Conservation (phyloP, 345 rosid species). For the Orychophragmus violaceus region DNA sequence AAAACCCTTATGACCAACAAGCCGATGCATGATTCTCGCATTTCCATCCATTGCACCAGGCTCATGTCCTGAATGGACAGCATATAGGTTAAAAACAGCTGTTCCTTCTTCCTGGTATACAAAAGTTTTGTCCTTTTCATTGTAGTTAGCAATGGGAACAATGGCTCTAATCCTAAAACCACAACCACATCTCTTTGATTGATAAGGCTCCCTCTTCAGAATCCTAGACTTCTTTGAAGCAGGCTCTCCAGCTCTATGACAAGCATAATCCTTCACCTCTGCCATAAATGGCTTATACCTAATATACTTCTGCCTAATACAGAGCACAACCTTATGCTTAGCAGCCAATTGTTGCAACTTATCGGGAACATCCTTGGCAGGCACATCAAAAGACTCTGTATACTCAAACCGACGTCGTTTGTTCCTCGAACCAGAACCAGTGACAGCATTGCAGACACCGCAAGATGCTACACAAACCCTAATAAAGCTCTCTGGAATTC, state of each 20-base stretch:
- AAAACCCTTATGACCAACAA: slow-evolving; percentile 84
- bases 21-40: slow-evolving; percentile 95
- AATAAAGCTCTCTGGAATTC: slow-evolving; percentile 95
- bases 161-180: slow-evolving; percentile 96
- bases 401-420: slow-evolving; percentile 90
- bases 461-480: slow-evolving; percentile 95
- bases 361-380: slow-evolving; percentile 86
- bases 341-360: slow-evolving; percentile 89
- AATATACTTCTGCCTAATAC: slow-evolving; percentile 96
- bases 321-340: slow-evolving; percentile 93
- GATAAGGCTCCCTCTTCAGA: slow-evolving; percentile 97
- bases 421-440: slow-evolving; percentile 71
- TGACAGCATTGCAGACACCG: slow-evolving; percentile 61
- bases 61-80: slow-evolving; percentile 98
- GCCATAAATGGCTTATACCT: slow-evolving; percentile 99
- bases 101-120: slow-evolving; percentile 93
- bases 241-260: slow-evolving; percentile 98
- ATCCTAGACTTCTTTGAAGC: slow-evolving; percentile 75
- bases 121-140: slow-evolving; percentile 91
- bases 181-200: slow-evolving; percentile 92
- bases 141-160: slow-evolving; percentile 87
- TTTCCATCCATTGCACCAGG: slow-evolving; percentile 96
- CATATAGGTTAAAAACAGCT: slow-evolving; percentile 88
- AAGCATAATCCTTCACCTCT: slow-evolving; percentile 99
- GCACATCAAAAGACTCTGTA: slow-evolving; percentile 91